These are phyloP conservation scores for Melampsora americana DNA, from an alignment of 1,284 basidiomycete species.

Conservation along the genomic window DNA sequence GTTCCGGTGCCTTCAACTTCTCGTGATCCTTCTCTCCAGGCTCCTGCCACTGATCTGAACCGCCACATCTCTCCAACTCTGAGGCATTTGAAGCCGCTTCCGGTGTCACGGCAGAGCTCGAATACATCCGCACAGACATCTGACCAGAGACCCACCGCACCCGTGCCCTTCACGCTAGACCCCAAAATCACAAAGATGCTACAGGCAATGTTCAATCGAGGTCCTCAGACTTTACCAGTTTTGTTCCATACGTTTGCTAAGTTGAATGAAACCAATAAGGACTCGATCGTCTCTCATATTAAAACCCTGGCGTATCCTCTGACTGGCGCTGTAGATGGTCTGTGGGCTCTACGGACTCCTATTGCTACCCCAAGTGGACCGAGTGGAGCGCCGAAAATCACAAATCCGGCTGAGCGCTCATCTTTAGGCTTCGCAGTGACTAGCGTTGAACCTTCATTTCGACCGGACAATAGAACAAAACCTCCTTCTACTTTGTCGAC, in stretches of 20 bases:
- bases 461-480: too few species aligned
- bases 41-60: not conserved
- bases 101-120: not conserved
- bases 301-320: conserved; percentile 12
- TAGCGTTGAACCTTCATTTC: too few species aligned
- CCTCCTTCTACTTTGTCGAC: too few species aligned
- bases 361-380: not conserved
- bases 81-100: not conserved
- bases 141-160: not conserved
- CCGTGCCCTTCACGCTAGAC: not conserved
- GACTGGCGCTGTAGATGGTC: not conserved
- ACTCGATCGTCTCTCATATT: conserved; percentile 15
- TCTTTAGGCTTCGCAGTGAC: too few species aligned
- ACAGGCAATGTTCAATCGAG: conserved; percentile 20
- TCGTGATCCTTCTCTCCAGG: not conserved
- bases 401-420: too few species aligned
- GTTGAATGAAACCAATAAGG: conserved; percentile 11
- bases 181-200: conserved; percentile 17
- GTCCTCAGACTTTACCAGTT: not conserved
- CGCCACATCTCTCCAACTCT: not conserved
- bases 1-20: too few species aligned
- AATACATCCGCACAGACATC: not conserved
- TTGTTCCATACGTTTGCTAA: conserved; percentile 4
- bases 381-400: too few species aligned
- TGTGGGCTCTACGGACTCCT: conserved; percentile 13